Evolutionary conservation across 352 stramenopile genomes (phyloP), one percentile per base, ranked within the genome.

Genomic region (Pythium oligandrum): DNA sequence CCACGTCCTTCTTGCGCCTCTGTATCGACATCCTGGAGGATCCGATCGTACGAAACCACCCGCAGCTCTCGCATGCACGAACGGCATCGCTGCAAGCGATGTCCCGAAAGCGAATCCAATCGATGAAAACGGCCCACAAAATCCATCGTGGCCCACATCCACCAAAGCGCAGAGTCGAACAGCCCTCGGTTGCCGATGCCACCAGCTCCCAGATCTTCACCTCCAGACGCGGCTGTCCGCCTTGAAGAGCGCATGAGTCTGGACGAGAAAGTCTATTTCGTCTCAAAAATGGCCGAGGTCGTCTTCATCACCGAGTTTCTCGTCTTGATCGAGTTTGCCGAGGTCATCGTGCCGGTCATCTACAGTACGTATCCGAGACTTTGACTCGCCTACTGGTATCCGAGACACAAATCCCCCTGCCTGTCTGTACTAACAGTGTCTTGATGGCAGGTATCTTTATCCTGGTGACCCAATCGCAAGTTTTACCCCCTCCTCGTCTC

Each of bases 261-360:
- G 43, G 17, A 9, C 26, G 43, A 48, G 7, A 31, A 11, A 48
- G n/a, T n/a, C 17, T 6, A 48, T n/a, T 48, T 9, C 43, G 43
- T 48, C 5, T 30, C 6, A 31, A 48, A 48, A 31, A 30, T 30
- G 8, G 17, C 9, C 17, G 6, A 48, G 17, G 17, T 48, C 6
- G 7, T 48, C 17, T 48, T 48, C 43, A 31, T 48, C 17, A 31
- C 9, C 43, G 43, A 48, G 43, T 48, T 48, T 48, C 9, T 48
- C 6, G 43, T 48, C 7, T n/a, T 48, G 7, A 48, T 48, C 43
- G 43, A 48, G 17, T 48, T 48, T n/a, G 26, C 43, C 43, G 43
- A 48, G 17, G 43, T 48, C 43, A 30, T 31, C 43, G 17, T 48
- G 5, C 43, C 43, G 9, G 43, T 48, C 9, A 48, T 48, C 8